Conservation (phyloP, 1,139 yeast genomes). For the Debaryomycetaceae sp. region DNA sequence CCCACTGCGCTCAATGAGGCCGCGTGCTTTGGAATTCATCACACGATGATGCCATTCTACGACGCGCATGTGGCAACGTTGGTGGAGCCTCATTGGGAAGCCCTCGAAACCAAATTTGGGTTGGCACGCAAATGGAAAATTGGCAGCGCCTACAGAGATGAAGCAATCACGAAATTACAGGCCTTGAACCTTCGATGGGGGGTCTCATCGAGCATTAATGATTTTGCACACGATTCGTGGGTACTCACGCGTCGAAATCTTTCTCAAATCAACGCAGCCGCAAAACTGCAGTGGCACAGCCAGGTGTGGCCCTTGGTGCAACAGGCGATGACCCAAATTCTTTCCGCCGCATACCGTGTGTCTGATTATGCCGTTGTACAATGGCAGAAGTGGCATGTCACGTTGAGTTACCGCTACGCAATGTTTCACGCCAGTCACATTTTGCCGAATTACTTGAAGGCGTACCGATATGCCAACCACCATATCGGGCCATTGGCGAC, state of each 20-base stretch:
- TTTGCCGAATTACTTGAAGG: slow-evolving; percentile 3
- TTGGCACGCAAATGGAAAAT: not conserved
- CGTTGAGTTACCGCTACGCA: not conserved
- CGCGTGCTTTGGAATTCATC: slow-evolving; percentile 7
- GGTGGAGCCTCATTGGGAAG: slow-evolving; percentile 8
- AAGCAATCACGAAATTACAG: too few species aligned
- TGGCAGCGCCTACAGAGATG: too few species aligned
- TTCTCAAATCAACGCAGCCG: too few species aligned
- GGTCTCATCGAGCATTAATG: too few species aligned
- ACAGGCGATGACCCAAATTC: too few species aligned
- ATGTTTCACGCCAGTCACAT: slow-evolving; percentile 5
- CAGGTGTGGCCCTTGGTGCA: too few species aligned
- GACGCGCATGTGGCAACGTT: slow-evolving; percentile 4
- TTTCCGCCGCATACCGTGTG: too few species aligned
- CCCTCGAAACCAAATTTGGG: slow-evolving; percentile 6
- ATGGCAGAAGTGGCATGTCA: not conserved
- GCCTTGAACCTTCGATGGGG: too few species aligned
- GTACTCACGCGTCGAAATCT: too few species aligned
- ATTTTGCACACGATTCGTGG: too few species aligned
- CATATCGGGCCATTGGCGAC: too few species aligned
- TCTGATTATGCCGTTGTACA: slow-evolving; percentile 4
- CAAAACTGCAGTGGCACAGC: too few species aligned
- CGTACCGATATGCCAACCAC: not conserved
- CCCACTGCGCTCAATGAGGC: slow-evolving; percentile 6
- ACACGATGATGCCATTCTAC: slow-evolving; percentile 4